Evolutionary conservation across 2,329 filamentous ascomycete species (phyloP).

Genomic region (Cladosporium sphaerospermum): DNA sequence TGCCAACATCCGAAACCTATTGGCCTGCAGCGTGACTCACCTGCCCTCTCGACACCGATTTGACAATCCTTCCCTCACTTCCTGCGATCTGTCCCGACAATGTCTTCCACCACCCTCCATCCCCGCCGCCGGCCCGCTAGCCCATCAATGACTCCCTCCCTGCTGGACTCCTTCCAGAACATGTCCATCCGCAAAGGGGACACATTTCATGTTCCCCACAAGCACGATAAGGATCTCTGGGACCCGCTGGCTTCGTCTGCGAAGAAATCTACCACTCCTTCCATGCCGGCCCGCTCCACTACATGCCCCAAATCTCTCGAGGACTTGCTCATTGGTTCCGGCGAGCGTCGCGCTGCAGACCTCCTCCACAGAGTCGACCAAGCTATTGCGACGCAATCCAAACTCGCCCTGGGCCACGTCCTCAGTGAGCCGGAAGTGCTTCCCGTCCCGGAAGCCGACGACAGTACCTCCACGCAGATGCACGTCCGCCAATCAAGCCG

Average conservation of each 20-base stretch:
- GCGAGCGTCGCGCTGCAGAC: slow-evolving; percentile 39
- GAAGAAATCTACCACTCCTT: slow-evolving; percentile 22
- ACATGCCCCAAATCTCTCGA: slow-evolving; percentile 45
- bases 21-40: slow-evolving; percentile 10
- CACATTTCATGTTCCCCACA: slow-evolving; percentile 43
- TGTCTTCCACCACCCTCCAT: slow-evolving; percentile 29
- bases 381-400: slow-evolving; percentile 33
- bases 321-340: slow-evolving; percentile 41
- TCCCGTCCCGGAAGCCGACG: slow-evolving; percentile 40
- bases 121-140: slow-evolving; percentile 41
- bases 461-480: slow-evolving; percentile 29
- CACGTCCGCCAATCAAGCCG: slow-evolving; percentile 54
- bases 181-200: slow-evolving; percentile 44
- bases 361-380: slow-evolving; percentile 42
- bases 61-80: slow-evolving; percentile 3
- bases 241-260: slow-evolving; percentile 28
- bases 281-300: slow-evolving; percentile 42
- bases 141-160: slow-evolving; percentile 32
- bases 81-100: neutral
- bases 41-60: neutral
- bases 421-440: slow-evolving; percentile 45
- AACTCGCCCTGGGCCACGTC: slow-evolving; percentile 32
- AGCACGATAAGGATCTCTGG: slow-evolving; percentile 35
- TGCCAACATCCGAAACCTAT: slow-evolving; percentile 5
- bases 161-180: slow-evolving; percentile 32